phyloP scores from a whole-genome alignment of 1,284 basidiomycete species.

The Ceratobasidium sp. region DNA sequence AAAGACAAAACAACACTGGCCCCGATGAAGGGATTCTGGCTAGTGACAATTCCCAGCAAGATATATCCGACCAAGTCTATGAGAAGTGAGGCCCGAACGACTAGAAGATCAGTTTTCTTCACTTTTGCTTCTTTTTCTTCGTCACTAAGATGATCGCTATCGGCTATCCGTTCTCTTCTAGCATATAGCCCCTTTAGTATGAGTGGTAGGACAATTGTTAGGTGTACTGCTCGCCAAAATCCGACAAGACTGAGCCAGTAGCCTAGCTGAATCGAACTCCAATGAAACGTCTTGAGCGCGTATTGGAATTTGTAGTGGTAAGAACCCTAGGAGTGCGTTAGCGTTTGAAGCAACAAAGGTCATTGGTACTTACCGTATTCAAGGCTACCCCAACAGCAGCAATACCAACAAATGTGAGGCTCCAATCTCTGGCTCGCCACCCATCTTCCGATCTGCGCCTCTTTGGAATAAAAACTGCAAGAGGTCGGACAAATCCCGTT shows the following conservation, averaged over 20 bases:
- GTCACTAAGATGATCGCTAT: too few relatives aligned
- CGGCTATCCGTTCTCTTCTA: slow-evolving; percentile 4
- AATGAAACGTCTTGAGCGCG: slow-evolving; percentile 68
- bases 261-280: slow-evolving; percentile 75
- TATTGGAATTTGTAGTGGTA: slow-evolving; percentile 74
- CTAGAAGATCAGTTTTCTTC: slow-evolving; percentile 57
- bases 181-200: slow-evolving; percentile 22
- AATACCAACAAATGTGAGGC: slow-evolving; percentile 64
- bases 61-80: slow-evolving; percentile 66
- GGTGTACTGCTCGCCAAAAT: slow-evolving; percentile 63
- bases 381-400: slow-evolving; percentile 49
- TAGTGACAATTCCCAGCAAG: slow-evolving; percentile 58
- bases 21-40: slow-evolving; percentile 57
- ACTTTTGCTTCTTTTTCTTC: slow-evolving; percentile 15
- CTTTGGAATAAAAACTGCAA: slow-evolving; percentile 68
- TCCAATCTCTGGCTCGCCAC: slow-evolving; percentile 65
- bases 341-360: neutral
- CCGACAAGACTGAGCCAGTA: slow-evolving; percentile 75
- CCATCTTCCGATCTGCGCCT: slow-evolving; percentile 49
- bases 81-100: slow-evolving; percentile 64
- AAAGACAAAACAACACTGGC: slow-evolving; percentile 59
- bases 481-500: slow-evolving; percentile 65
- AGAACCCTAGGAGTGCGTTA: slow-evolving; percentile 56
- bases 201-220: slow-evolving; percentile 68
- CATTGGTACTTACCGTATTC: slow-evolving; percentile 55